A percentile compares a stretch with the other conserved stretches of the same genome.
Evolutionary conservation across 2,329 filamentous ascomycete genomes (phyloP).

Genomic region (Blastomyces percursus): DNA sequence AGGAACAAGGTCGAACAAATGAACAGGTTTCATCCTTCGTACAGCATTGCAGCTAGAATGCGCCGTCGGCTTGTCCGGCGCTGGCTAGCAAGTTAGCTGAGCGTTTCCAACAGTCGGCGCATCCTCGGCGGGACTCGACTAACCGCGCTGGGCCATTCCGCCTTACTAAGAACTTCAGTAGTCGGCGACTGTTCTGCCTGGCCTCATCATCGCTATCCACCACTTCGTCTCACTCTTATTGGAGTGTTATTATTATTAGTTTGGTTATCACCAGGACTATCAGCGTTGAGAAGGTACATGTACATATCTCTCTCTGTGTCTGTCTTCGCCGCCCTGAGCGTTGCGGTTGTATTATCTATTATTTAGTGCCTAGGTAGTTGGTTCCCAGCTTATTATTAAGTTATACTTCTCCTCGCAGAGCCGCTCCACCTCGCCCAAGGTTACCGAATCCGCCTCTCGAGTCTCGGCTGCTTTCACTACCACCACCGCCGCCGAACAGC

Average conservation of each 20-base stretch:
- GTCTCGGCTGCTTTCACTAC: background rate
- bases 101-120: background rate
- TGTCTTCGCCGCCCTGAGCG: background rate
- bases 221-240: background rate
- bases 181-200: background rate
- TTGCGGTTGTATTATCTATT: too few relatives aligned
- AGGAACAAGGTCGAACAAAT: background rate
- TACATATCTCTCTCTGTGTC: background rate
- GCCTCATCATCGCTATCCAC: background rate
- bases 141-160: background rate
- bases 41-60: too few relatives aligned
- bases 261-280: background rate
- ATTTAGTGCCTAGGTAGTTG: too few relatives aligned
- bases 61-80: too few relatives aligned
- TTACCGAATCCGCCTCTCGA: slow-evolving; percentile 5
- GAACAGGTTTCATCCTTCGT: too few relatives aligned
- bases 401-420: background rate
- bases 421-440: background rate
- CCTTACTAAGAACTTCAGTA: background rate
- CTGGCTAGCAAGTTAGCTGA: too few relatives aligned
- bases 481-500: background rate
- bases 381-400: too few relatives aligned
- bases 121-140: background rate
- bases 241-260: background rate
- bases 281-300: too few relatives aligned